Evolutionary conservation across 139 green algal species (phyloP).

Genomic region (Nannochloris sp.): DNA sequence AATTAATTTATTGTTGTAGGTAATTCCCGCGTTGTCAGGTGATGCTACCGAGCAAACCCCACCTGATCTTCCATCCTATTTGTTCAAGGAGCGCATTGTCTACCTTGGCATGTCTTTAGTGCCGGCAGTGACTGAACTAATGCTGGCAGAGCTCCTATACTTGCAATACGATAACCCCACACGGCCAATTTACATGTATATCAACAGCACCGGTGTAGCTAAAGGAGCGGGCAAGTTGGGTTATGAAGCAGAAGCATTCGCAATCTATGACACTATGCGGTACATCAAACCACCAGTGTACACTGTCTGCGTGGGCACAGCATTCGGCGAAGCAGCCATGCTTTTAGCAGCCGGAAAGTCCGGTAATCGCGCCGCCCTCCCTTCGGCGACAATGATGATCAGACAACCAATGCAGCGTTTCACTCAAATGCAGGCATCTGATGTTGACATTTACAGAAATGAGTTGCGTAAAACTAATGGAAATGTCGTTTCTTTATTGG

Average conservation of each 20-base stretch:
- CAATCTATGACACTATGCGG: slow-evolving; percentile 96
- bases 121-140: slow-evolving; percentile 80
- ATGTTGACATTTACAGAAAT: slow-evolving; percentile 96
- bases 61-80: slow-evolving; percentile 92
- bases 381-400: slow-evolving; percentile 94
- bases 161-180: slow-evolving; percentile 55
- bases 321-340: slow-evolving; percentile 95
- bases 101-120: slow-evolving; percentile 94
- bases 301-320: slow-evolving; percentile 90
- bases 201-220: slow-evolving; percentile 95
- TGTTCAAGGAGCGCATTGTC: slow-evolving; percentile 98
- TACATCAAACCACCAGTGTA: slow-evolving; percentile 84
- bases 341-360: slow-evolving; percentile 82
- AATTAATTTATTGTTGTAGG: slow-evolving; percentile 29
- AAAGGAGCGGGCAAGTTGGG: slow-evolving; percentile 89
- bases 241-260: slow-evolving; percentile 96
- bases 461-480: slow-evolving; percentile 82
- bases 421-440: slow-evolving; percentile 83
- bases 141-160: slow-evolving; percentile 87
- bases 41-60: slow-evolving; percentile 78
- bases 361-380: slow-evolving; percentile 86
- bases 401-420: slow-evolving; percentile 89
- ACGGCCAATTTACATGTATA: slow-evolving; percentile 95
- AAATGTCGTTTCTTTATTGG: slow-evolving; percentile 73
- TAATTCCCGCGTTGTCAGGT: slow-evolving; percentile 62